Evolutionary conservation across 2,329 filamentous ascomycete species (phyloP), one percentile per base, ranked within the genome.

Genomic region (Pyricularia grisea): DNA sequence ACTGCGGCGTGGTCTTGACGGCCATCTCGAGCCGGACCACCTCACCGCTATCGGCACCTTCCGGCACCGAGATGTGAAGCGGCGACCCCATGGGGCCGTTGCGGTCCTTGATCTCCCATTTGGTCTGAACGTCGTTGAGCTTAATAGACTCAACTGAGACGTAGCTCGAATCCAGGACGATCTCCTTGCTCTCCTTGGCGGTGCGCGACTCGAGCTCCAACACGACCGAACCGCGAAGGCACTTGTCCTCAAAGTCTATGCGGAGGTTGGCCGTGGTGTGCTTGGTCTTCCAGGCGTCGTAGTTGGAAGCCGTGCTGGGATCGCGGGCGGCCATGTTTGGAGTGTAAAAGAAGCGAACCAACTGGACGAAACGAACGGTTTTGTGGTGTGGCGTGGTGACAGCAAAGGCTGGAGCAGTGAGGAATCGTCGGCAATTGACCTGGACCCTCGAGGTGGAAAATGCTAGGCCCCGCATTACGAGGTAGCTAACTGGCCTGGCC

Each of bases 291-390:
- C 93, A 97, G 69, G 90, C 89, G 78, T 92, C 89, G 80, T 97
- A 97, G 82, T 98, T 98, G 77, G 92, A 91, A 70, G 95, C 81
- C 30, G 95, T 97, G 78, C 93, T 96, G 68, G 93, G 93, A 80
- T 98, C 94, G 75, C 92, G 87, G 67, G 83, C 74, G 33, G 77
- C 74, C 74, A 80, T 80, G 69, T 71, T 77, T 68, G 72, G 72
- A 70, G 67, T 70, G 70, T 72, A 72, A 70, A 71, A 73, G 69
- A 67, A 70, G 67, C 72, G 72, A 23, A 71, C 67, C 66, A 72
- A 70, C 31, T 50, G 65, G 23, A 61, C 58, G n/a, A 27, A n/a
- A 27, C n/a, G 58, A 25, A 25, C 25, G 25, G n/a, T 25, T 23
- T 61, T 23, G 3, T 61, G 58, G n/a, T 9, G 58, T 61, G 58